phyloP scores from a whole-genome alignment of 2,329 filamentous ascomycete species.

The Talaromyces sp. region DNA sequence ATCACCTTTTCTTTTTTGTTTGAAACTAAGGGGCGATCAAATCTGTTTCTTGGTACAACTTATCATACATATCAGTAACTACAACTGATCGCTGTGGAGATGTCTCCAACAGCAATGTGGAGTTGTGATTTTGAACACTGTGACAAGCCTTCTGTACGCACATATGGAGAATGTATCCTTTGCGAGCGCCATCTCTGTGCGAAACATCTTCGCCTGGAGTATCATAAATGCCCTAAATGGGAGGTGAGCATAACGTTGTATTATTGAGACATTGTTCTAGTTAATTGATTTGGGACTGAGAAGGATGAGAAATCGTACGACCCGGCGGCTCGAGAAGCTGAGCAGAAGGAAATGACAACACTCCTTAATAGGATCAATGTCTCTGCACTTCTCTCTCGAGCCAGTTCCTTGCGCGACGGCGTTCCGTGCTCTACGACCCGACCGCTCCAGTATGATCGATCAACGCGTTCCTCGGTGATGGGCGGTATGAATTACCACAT shows the following conservation, averaged over 20 bases:
- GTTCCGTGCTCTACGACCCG: conserved; percentile 33
- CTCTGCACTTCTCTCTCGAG: too few relatives aligned
- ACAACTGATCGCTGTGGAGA: neutral
- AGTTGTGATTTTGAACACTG: conserved; percentile 31
- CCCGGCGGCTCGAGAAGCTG: conserved; percentile 30
- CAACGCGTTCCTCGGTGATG: conserved; percentile 36
- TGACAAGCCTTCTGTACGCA: conserved; percentile 31
- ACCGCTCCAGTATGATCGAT: conserved; percentile 34
- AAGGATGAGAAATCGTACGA: conserved; percentile 36
- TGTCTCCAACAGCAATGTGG: conserved; percentile 25
- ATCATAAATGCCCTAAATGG: conserved; percentile 36
- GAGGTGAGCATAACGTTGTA: conserved; percentile 27
- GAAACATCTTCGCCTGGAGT: conserved; percentile 27
- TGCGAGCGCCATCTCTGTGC: conserved; percentile 40
- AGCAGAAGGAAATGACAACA: conserved; percentile 30
- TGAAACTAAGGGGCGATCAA: too few relatives aligned
- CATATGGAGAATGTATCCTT: conserved; percentile 35
- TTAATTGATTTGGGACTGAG: neutral
- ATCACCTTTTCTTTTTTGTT: too few relatives aligned
- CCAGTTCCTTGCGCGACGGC: conserved; percentile 36
- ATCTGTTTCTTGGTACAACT: too few relatives aligned
- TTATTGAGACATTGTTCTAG: conserved; percentile 12
- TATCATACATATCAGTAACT: neutral
- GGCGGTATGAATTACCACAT: conserved; percentile 45
- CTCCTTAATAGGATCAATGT: conserved; percentile 36